These are phyloP conservation scores for Aspergillus bertholletiae DNA, from an alignment of 495 filamentous ascomycete species.

Conservation along the genomic window DNA sequence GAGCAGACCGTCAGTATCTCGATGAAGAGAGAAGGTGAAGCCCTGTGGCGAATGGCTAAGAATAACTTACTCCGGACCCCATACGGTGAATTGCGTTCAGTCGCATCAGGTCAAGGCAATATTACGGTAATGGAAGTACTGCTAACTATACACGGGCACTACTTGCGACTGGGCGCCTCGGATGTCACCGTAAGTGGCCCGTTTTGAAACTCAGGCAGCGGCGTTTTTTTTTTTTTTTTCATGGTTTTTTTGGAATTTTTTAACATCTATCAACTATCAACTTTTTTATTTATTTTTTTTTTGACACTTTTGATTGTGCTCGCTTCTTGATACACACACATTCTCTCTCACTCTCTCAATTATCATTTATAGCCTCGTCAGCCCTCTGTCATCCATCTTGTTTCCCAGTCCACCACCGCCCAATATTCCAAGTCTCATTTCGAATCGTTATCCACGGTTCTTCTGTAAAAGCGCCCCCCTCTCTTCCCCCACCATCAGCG, in stretches of 20 bases:
- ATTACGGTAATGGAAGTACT: background rate
- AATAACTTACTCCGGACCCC: no score
- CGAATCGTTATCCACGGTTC: conserved; percentile 7
- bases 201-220: background rate
- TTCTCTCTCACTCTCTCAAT: background rate
- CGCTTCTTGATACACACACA: no score
- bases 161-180: background rate
- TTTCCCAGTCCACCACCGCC: no score
- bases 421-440: no score
- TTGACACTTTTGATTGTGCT: no score
- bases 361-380: background rate
- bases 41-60: background rate
- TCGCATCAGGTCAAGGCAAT: no score
- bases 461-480: no score
- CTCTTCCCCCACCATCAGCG: conserved; percentile 8
- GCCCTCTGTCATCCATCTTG: background rate
- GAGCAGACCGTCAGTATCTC: background rate
- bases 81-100: no score
- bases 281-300: background rate
- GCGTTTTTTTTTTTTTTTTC: no score
- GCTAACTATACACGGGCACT: no score
- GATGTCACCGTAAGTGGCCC: background rate
- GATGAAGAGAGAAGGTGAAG: background rate
- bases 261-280: background rate
- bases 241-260: no score